Evolutionary conservation across 192 early-diverging fungal genomes (phyloP), one percentile per base, ranked within the genome.

Genomic region (Entomortierella beljakovae): DNA sequence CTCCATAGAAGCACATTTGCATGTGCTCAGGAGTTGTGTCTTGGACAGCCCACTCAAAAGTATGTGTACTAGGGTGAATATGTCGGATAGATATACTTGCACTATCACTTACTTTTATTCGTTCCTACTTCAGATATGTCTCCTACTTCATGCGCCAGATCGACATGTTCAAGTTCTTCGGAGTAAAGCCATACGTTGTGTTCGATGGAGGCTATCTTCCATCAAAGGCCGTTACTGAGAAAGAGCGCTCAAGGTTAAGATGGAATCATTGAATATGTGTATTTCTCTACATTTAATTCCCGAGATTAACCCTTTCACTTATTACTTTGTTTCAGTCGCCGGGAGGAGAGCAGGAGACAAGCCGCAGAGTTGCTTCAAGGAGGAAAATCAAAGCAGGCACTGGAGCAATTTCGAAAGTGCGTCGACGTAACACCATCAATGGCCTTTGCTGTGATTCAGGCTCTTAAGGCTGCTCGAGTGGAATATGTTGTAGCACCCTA

Each of bases 151-250:
- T 96, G 89, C 80, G 83, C 22, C 81, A 89, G 48, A 88, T 97
- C 8, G 77, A 81, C n/a, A 87, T 94, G 84, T 84, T 99, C 34
- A 83, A 87, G 18, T 82, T 90, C 57, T 79, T 90, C 68, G 86
- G 86, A 20, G 86, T 99, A 48, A 84, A 76, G 38, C 98, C 97
- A 1, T 57, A 94, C 16, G 83, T 99, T 52, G 97, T 99, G 16
- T 99, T 99, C 82, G 98, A 99, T 70, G 98, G 98, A 22, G 95
- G 93, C 18, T 74, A 82, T 55, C 79, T 99, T 3, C 97, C 97
- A 0, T 90, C 94, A 31, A 99, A 99, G 68, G 61, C 71, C 3
- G 58, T 57, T 23, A 99, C 96, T 1, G 93, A 95, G 61, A 46
- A 73, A 6, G 88, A 90, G 23, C 87, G 97, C 2, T 52, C 74